A percentile compares a stretch with the other conserved stretches of the same genome.
These are phyloP conservation scores for Jackrogersella minutella DNA, from an alignment of 495 filamentous ascomycete species.

Conservation along the genomic window DNA sequence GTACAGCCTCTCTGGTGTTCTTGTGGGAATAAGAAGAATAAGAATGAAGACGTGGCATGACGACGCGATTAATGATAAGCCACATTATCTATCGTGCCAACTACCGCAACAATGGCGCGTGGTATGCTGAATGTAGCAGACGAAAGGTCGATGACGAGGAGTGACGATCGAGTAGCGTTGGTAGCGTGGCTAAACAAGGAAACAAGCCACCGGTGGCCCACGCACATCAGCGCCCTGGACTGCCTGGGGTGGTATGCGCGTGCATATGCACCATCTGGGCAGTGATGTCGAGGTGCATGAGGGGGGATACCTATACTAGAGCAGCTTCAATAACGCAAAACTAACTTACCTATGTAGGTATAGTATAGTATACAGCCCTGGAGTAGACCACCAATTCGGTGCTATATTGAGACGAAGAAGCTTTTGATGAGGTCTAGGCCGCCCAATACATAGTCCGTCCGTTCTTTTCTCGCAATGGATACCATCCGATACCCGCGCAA, in stretches of 20 bases:
- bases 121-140: constrained; percentile 14
- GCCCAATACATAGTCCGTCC: not conserved
- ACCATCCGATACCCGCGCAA: not conserved
- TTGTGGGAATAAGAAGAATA: not conserved
- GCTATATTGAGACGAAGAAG: constrained; percentile 10
- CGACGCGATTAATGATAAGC: constrained; percentile 13
- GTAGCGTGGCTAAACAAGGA: constrained; percentile 42
- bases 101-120: constrained; percentile 9
- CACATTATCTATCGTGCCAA: constrained; percentile 8
- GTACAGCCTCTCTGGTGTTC: not conserved
- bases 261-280: constrained; percentile 28
- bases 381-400: too few relatives aligned
- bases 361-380: too few relatives aligned
- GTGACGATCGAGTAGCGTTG: constrained; percentile 18
- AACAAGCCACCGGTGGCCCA: constrained; percentile 41
- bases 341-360: constrained; percentile 2
- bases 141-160: constrained; percentile 22
- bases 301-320: too few relatives aligned
- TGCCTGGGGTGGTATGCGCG: not conserved
- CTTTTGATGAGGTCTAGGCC: constrained; percentile 2
- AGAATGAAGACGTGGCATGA: constrained; percentile 20
- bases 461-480: not conserved
- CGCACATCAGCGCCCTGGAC: not conserved
- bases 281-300: constrained; percentile 41
- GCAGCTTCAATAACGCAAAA: constrained; percentile 23